These are phyloP conservation scores for Microbotryum intermedium DNA, from an alignment of 1,284 basidiomycete genomes.

Conservation along the genomic window DNA sequence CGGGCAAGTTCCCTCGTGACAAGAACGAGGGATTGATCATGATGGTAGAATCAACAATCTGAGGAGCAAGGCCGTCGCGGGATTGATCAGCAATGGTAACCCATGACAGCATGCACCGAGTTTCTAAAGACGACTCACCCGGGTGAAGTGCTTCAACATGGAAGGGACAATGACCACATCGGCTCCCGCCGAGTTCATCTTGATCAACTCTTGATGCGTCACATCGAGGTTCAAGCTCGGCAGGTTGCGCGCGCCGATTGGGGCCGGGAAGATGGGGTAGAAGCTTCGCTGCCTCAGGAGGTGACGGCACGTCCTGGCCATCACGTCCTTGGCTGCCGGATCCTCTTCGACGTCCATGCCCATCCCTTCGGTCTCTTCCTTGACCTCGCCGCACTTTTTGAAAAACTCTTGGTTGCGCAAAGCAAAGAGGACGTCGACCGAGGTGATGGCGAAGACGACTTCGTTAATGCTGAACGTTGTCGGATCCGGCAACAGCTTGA, in stretches of 20 bases:
- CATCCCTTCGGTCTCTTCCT: slow-evolving; percentile 44
- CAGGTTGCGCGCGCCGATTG: slow-evolving; percentile 56
- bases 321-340: slow-evolving; percentile 55
- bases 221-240: slow-evolving; percentile 68
- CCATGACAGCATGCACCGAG: slow-evolving; percentile 7
- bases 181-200: slow-evolving; percentile 51
- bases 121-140: slow-evolving; percentile 47
- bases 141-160: slow-evolving; percentile 72
- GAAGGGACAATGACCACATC: slow-evolving; percentile 79
- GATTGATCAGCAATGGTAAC: slow-evolving; percentile 13
- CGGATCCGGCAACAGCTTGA: slow-evolving; percentile 79
- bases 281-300: slow-evolving; percentile 82
- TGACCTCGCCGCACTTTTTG: slow-evolving; percentile 59
- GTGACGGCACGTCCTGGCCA: slow-evolving; percentile 70
- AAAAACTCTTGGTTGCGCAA: slow-evolving; percentile 74
- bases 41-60: slow-evolving; percentile 59
- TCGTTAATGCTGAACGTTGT: slow-evolving; percentile 75
- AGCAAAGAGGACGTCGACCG: slow-evolving; percentile 81
- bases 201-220: slow-evolving; percentile 51
- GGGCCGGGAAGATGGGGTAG: slow-evolving; percentile 88
- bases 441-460: slow-evolving; percentile 65
- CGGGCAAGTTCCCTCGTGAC: slow-evolving; percentile 51
- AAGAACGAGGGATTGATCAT: slow-evolving; percentile 65
- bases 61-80: slow-evolving; percentile 5
- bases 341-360: slow-evolving; percentile 35